These are phyloP conservation scores for Sporothrix mexicana DNA, from an alignment of 2,329 filamentous ascomycete genomes.

Conservation along the genomic window DNA sequence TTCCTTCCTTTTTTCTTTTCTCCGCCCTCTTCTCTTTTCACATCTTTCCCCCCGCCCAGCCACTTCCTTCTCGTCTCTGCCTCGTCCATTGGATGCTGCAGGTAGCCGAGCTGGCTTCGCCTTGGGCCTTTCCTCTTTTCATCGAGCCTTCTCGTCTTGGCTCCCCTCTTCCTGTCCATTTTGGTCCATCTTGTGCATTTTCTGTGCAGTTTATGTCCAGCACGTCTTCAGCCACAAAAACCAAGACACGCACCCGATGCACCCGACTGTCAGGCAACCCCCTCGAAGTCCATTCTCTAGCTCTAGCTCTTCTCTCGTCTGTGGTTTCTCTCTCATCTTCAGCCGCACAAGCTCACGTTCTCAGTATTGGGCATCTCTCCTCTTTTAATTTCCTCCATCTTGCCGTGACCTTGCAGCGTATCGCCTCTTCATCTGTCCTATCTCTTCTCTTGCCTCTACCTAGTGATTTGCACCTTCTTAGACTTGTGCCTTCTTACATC, in stretches of 20 bases:
- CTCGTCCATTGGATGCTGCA: conserved; percentile 6
- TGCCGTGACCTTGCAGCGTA: not conserved
- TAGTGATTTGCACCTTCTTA: not conserved
- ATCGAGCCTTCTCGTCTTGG: not conserved
- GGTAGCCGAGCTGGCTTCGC: conserved; percentile 10
- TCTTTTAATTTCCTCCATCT: not conserved
- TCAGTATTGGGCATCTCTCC: not conserved
- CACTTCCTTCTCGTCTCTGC: conserved; percentile 16
- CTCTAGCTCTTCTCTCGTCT: not conserved
- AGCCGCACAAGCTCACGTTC: conserved; percentile 16
- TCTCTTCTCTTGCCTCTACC: no score
- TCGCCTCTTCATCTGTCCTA: not conserved
- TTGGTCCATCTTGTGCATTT: not conserved
- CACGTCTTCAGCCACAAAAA: not conserved
- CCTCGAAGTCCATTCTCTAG: not conserved
- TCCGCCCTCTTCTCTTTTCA: not conserved
- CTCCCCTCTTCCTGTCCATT: not conserved
- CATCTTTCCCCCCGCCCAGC: not conserved
- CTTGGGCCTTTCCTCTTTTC: not conserved
- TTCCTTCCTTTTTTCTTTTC: not conserved
- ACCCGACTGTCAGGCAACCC: not conserved
- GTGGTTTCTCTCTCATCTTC: not conserved
- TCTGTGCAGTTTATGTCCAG: not conserved
- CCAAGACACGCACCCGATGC: not conserved
- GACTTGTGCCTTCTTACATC: not conserved